These are phyloP conservation scores for Phlyctochytrium planicorne DNA, from an alignment of 192 early-diverging fungal genomes.

Conservation along the genomic window DNA sequence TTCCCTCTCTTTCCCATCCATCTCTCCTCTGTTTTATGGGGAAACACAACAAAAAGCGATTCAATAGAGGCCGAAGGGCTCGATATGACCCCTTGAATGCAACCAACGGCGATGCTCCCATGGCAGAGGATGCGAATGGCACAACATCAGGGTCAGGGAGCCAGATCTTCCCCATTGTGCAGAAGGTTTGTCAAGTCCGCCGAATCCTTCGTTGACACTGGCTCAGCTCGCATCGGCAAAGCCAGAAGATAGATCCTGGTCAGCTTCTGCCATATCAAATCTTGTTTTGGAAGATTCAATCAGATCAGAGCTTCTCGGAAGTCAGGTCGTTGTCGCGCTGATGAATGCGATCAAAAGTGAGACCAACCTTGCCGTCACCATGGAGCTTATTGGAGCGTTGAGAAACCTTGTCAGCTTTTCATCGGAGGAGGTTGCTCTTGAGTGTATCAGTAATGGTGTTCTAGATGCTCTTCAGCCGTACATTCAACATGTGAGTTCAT, in stretches of 20 bases:
- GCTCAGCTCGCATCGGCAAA: conserved; percentile 62
- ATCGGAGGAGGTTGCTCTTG: background rate
- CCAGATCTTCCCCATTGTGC: background rate
- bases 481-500: no score
- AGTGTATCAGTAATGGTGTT: background rate
- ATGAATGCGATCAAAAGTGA: conserved; percentile 71
- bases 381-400: conserved; percentile 73
- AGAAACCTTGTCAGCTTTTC: conserved; percentile 52
- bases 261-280: conserved; percentile 82
- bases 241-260: conserved; percentile 81
- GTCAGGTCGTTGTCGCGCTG: conserved; percentile 62
- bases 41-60: background rate
- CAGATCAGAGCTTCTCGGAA: conserved; percentile 73
- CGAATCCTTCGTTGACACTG: background rate
- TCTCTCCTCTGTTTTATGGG: background rate
- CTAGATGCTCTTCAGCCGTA: no score
- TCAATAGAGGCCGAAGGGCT: no score
- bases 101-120: background rate
- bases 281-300: conserved; percentile 67
- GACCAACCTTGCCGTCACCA: conserved; percentile 66
- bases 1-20: no score
- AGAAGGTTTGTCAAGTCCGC: background rate
- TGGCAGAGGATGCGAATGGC: background rate
- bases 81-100: no score
- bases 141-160: background rate